Evolutionary conservation across 2,329 filamentous ascomycete species (phyloP).

Genomic region (Orbilia blumenaviensis): DNA sequence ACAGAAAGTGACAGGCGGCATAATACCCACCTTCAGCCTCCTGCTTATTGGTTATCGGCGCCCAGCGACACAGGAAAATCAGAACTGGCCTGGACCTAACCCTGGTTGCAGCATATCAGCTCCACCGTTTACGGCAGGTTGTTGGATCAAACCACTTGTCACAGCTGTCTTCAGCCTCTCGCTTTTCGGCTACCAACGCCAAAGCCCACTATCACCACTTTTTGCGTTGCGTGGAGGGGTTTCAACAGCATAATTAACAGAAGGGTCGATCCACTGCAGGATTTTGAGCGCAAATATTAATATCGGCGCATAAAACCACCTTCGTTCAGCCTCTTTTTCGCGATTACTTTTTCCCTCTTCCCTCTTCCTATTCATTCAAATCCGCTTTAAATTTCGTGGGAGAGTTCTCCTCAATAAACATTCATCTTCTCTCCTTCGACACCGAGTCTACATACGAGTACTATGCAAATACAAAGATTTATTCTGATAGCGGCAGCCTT

Average conservation of each 20-base stretch:
- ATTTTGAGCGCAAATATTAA: conserved; percentile 28
- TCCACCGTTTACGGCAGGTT: conserved; percentile 21
- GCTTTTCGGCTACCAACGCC: conserved; percentile 18
- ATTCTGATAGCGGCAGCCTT: conserved; percentile 32
- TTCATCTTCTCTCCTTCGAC: conserved; percentile 16
- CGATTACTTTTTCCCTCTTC: not conserved
- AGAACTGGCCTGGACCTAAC: conserved; percentile 17
- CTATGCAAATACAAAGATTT: conserved; percentile 34
- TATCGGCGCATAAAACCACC: conserved; percentile 27
- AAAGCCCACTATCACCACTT: not conserved
- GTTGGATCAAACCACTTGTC: conserved; percentile 49
- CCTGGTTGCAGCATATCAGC: conserved; percentile 22
- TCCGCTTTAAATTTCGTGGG: not conserved
- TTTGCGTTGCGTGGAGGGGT: conserved; percentile 24
- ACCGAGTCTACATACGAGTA: not conserved
- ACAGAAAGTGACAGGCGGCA: conserved; percentile 31
- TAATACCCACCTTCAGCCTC: conserved; percentile 34
- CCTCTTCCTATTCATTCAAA: not conserved
- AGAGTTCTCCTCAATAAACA: not conserved
- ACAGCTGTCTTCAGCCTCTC: conserved; percentile 48
- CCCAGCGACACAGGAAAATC: conserved; percentile 2
- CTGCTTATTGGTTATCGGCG: conserved; percentile 22
- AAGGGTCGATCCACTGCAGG: not conserved
- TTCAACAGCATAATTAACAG: not conserved
- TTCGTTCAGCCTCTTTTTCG: not conserved